These are phyloP conservation scores for Alternaria solani DNA, from an alignment of 2,329 filamentous ascomycete species.

Conservation along the genomic window DNA sequence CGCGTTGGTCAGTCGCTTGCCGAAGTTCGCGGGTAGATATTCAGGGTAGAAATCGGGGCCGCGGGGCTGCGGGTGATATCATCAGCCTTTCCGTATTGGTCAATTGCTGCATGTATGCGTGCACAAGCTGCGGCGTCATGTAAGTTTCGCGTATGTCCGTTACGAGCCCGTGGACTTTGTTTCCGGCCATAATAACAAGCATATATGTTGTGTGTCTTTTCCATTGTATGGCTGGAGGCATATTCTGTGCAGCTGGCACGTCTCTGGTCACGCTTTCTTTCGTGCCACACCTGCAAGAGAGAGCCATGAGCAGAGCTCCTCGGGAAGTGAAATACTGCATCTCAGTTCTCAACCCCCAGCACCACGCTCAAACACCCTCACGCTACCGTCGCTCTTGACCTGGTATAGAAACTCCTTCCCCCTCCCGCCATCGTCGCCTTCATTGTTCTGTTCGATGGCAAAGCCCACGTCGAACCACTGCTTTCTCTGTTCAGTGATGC, in stretches of 20 bases:
- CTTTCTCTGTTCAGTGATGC: slow-evolving; percentile 65
- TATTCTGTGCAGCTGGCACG: neutral
- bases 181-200: neutral
- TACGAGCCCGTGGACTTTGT: neutral
- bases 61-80: neutral
- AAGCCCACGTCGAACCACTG: slow-evolving; percentile 39
- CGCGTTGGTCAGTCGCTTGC: neutral
- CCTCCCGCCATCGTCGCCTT: slow-evolving; percentile 30
- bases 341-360: slow-evolving; percentile 43
- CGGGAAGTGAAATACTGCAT: neutral
- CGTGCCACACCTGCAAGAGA: neutral
- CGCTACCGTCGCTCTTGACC: slow-evolving; percentile 78
- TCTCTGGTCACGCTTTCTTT: neutral
- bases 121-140: neutral
- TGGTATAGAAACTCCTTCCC: slow-evolving; percentile 83
- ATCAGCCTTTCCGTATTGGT: neutral
- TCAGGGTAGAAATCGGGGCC: neutral
- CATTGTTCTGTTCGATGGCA: slow-evolving; percentile 35
- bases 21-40: neutral
- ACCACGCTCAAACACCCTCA: slow-evolving; percentile 85
- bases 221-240: neutral
- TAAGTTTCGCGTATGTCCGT: neutral
- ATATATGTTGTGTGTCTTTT: neutral
- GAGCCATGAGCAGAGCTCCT: neutral
- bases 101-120: neutral